Evolutionary conservation across 768 basidiomycete genomes (phyloP), one percentile per base, ranked within the genome.

Genomic region (Kwoniella heveanensis): DNA sequence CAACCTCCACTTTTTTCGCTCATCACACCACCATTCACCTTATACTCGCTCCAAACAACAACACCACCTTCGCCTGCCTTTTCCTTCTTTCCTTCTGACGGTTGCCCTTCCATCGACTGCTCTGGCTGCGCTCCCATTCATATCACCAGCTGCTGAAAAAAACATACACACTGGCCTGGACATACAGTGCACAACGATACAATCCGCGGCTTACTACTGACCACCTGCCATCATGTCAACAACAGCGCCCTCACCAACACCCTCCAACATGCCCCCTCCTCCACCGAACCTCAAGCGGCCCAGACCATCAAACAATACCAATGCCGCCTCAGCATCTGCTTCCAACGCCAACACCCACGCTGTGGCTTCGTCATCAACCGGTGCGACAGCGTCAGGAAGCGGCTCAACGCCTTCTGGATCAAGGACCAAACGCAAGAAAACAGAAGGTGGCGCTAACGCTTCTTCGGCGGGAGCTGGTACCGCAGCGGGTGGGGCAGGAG

Each of bases 381-480:
- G 39, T 44, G 46, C 49, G 24, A 21, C 54, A 22, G n/a, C 57
- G 15, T 48, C 48, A 1, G 67, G 56, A 15, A 22, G 49, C 24
- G 57, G 39, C 1, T 58, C 54, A 32, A 15, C 67, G 24, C 21
- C 46, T 7, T 29, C 57, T 12, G 57, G 47, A 8, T 56, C 71
- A 7, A 25, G 72, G 49, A 36, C 51, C 1, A 74, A 74, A 58
- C 27, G 73, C 17, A 44, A 68, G 44, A 74, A 74, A 54, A 66
- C 70, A 0, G 73, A 71, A 44, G 13, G 32, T 32, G 32, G 32
- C 5, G 13, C 32, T 13, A 32, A 32, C 13, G 32, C 32, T 32
- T n/a, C n/a, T n/a, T n/a, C n/a, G n/a, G n/a, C n/a, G n/a, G 60
- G 47, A 13, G 64, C 49, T 24, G 64, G 54, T 12, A 54, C 32